Evolutionary conservation across 371 early-diverging fungal species (phyloP).

Genomic region (Mortierella sp.): DNA sequence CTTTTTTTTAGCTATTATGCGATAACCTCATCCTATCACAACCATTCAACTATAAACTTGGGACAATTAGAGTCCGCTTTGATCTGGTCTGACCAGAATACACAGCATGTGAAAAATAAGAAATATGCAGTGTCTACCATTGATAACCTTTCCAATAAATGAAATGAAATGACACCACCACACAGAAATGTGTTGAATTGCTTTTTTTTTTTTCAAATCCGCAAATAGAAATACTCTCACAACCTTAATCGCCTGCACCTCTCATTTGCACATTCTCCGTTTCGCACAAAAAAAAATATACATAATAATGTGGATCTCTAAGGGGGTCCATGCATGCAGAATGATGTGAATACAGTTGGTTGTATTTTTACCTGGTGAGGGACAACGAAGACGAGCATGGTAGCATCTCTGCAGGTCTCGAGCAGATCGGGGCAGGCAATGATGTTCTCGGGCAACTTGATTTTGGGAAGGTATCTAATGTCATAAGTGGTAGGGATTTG

Average conservation of each 20-base stretch:
- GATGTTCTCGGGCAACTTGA: slow-evolving; percentile 90
- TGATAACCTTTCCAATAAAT: background rate
- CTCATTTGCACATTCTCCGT: background rate
- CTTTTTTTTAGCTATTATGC: slow-evolving; percentile 3
- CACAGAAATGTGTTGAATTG: too few relatives aligned
- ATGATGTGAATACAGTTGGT: too few relatives aligned
- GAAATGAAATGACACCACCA: background rate
- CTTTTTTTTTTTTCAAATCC: background rate
- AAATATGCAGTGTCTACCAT: background rate
- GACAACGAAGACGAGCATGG: slow-evolving; percentile 94
- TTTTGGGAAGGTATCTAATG: slow-evolving; percentile 89
- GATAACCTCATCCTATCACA: slow-evolving; percentile 7
- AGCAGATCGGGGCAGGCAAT: slow-evolving; percentile 88
- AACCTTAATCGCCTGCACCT: background rate
- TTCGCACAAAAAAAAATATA: slow-evolving; percentile 2
- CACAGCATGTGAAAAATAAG: slow-evolving; percentile 13
- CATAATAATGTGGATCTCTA: background rate
- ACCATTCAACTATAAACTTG: background rate
- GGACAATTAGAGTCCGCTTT: slow-evolving; percentile 2
- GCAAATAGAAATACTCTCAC: background rate
- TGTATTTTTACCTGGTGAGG: slow-evolving; percentile 87
- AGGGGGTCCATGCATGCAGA: background rate
- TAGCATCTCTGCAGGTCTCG: slow-evolving; percentile 84
- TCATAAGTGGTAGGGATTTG: background rate
- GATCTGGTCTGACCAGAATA: background rate